phyloP scores from a whole-genome alignment of 306 rosid genomes.

The Vigna reflexopilosa region DNA sequence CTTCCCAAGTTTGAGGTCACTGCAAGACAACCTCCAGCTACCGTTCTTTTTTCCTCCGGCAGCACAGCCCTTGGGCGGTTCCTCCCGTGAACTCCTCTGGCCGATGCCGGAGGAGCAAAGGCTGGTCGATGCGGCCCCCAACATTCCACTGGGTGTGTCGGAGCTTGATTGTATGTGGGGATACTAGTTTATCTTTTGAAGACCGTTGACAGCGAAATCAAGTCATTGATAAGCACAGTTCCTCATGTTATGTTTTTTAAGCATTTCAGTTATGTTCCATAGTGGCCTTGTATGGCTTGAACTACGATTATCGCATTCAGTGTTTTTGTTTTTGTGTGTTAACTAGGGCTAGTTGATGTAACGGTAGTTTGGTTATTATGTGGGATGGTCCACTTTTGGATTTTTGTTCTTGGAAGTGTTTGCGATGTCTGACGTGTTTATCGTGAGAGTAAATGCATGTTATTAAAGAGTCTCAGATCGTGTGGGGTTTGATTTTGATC shows the following conservation, averaged over 20 bases:
- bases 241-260: background rate
- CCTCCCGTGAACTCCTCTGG: constrained; percentile 51
- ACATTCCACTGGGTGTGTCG: constrained; percentile 48
- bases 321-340: background rate
- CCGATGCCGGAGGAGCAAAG: constrained; percentile 51
- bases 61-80: constrained; percentile 35
- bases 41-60: constrained; percentile 60
- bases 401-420: background rate
- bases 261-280: background rate
- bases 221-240: background rate
- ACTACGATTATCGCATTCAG: no score
- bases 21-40: constrained; percentile 84
- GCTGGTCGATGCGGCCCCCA: constrained; percentile 23
- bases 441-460: background rate
- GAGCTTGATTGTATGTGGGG: constrained; percentile 95
- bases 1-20: constrained; percentile 83
- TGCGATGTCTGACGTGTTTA: background rate
- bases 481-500: background rate
- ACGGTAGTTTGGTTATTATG: constrained; percentile 15
- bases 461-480: background rate
- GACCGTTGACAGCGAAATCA: background rate
- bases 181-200: constrained; percentile 4
- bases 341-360: background rate
- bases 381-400: background rate
- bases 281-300: background rate